phyloP scores from a whole-genome alignment of 257 asterid genomes.

The Fraxinus cuspidata region DNA sequence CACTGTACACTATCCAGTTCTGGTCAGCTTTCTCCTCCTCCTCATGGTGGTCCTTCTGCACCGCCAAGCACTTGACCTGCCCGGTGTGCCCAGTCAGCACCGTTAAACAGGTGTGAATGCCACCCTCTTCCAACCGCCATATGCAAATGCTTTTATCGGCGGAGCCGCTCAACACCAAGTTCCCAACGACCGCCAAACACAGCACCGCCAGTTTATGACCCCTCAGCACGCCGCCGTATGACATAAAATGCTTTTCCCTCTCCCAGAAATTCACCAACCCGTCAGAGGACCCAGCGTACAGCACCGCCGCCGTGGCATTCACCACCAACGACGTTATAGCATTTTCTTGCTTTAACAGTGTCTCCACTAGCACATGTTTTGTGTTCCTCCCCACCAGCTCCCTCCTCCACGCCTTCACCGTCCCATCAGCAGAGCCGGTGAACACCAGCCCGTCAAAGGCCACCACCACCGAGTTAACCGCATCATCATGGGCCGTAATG shows the following conservation, averaged over 20 bases:
- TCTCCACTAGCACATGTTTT: slow-evolving; percentile 62
- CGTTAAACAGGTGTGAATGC: slow-evolving; percentile 56
- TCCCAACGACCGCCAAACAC: slow-evolving; percentile 69
- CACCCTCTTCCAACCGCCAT: slow-evolving; percentile 83
- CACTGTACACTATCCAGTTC: slow-evolving; percentile 69
- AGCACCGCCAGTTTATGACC: slow-evolving; percentile 89
- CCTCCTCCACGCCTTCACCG: slow-evolving; percentile 88
- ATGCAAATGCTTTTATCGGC: slow-evolving; percentile 84
- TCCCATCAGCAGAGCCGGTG: slow-evolving; percentile 90
- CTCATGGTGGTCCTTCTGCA: slow-evolving; percentile 39
- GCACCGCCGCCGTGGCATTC: slow-evolving; percentile 33
- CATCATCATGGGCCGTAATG: slow-evolving; percentile 71
- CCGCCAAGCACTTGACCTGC: slow-evolving; percentile 87
- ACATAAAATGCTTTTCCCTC: slow-evolving; percentile 51
- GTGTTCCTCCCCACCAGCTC: slow-evolving; percentile 54
- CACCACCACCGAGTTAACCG: slow-evolving; percentile 64
- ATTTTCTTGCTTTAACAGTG: slow-evolving; percentile 59
- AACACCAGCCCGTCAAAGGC: slow-evolving; percentile 67
- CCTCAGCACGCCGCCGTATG: slow-evolving; percentile 72
- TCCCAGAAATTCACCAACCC: slow-evolving; percentile 91
- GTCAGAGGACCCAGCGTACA: slow-evolving; percentile 85
- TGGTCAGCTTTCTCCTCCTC: slow-evolving; percentile 14
- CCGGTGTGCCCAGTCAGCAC: slow-evolving; percentile 80
- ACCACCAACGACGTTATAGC: slow-evolving; percentile 80
- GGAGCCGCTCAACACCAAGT: slow-evolving; percentile 76